phyloP scores from a whole-genome alignment of 305 asterid genomes.

The Plantago lanceolata region DNA sequence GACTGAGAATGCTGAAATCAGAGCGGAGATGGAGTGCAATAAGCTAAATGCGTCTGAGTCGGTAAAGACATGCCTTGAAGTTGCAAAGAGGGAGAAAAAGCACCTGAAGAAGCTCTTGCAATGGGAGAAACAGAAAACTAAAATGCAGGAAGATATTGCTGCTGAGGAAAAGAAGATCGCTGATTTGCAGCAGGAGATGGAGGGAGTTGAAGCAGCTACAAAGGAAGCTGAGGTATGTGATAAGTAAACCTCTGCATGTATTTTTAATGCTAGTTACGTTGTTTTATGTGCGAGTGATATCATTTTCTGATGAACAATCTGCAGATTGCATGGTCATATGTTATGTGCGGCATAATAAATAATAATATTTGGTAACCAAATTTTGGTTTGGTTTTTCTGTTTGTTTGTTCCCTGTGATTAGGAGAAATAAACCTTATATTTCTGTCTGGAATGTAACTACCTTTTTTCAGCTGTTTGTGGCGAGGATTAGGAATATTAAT shows the following conservation, averaged over 20 bases:
- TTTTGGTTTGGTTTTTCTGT: no score
- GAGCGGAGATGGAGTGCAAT: slow-evolving; percentile 83
- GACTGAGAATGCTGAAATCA: slow-evolving; percentile 74
- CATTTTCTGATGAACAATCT: background rate
- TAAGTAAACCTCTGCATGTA: background rate
- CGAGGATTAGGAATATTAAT: no score
- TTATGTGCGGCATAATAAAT: no score
- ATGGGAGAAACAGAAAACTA: slow-evolving; percentile 51
- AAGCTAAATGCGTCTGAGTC: slow-evolving; percentile 84
- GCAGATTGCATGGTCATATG: no score
- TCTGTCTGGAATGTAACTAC: no score
- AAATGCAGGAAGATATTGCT: slow-evolving; percentile 48
- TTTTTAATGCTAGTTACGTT: background rate
- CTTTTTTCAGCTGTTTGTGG: no score
- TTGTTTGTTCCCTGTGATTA: no score
- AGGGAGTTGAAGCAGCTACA: slow-evolving; percentile 33
- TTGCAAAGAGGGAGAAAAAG: slow-evolving; percentile 64
- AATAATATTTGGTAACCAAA: no score
- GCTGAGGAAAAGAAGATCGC: slow-evolving; percentile 36
- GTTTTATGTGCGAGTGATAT: background rate
- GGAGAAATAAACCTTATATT: no score
- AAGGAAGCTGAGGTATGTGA: slow-evolving; percentile 46
- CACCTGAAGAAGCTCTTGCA: slow-evolving; percentile 38
- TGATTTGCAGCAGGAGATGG: slow-evolving; percentile 38
- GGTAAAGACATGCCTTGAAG: slow-evolving; percentile 52